A percentile compares a stretch with the other conserved stretches of the same genome.
phyloP scores from a whole-genome alignment of 257 asterid genomes.

The Petunia axillaris region DNA sequence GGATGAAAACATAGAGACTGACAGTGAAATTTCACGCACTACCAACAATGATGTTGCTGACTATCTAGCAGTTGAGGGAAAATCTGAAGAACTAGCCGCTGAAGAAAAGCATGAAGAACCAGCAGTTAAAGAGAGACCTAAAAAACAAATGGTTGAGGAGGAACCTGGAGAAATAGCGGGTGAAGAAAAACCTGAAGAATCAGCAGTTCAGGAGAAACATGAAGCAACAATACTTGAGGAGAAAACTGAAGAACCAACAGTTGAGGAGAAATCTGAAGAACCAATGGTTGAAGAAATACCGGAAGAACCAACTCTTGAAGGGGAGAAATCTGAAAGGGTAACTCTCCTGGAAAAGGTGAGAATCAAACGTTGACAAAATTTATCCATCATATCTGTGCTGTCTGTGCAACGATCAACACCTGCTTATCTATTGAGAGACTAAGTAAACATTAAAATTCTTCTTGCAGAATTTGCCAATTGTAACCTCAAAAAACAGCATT shows the following conservation, averaged over 20 bases:
- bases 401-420: too few species aligned
- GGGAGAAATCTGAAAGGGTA: not conserved
- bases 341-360: not conserved
- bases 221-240: too few species aligned
- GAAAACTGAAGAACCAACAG: slow-evolving; percentile 4
- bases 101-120: not conserved
- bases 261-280: slow-evolving; percentile 21
- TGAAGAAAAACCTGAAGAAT: too few species aligned
- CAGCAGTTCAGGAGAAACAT: too few species aligned
- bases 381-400: too few species aligned
- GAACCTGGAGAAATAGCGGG: too few species aligned
- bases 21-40: not conserved
- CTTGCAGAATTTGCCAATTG: slow-evolving; percentile 10
- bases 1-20: not conserved
- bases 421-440: not conserved
- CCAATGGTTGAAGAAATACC: not conserved
- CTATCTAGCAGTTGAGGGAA: not conserved
- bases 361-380: slow-evolving; percentile 8
- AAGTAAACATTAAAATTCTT: not conserved
- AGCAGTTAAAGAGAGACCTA: not conserved
- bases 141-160: not conserved
- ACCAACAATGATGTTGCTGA: not conserved
- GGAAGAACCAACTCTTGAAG: not conserved
- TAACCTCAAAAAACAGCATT: not conserved
- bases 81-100: not conserved